Evolutionary conservation across 345 rosid species (phyloP).

Genomic region (Hibiscus tridactylites): DNA sequence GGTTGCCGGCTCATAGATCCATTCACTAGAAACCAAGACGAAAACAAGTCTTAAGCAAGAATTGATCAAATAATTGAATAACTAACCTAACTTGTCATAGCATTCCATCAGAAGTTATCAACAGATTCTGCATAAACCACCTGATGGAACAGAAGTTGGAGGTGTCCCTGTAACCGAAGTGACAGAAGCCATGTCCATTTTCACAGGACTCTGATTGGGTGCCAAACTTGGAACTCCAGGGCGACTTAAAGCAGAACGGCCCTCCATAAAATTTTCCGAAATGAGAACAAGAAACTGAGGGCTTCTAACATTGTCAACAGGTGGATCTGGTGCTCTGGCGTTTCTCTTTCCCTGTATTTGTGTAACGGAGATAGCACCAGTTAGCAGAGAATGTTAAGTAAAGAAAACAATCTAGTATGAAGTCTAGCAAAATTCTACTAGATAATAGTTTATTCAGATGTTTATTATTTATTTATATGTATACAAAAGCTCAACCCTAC

Average conservation of each 20-base stretch:
- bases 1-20: neutral
- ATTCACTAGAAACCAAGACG: too few species aligned
- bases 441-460: neutral
- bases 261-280: conserved; percentile 88
- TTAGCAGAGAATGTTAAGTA: conserved; percentile 1
- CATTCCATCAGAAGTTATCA: conserved; percentile 1
- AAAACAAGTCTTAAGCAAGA: neutral
- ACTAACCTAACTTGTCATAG: neutral
- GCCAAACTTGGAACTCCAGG: conserved; percentile 57
- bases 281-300: conserved; percentile 76
- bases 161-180: conserved; percentile 58
- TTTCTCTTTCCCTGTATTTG: conserved; percentile 67
- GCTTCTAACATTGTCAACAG: conserved; percentile 56
- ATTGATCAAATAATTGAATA: neutral
- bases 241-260: conserved; percentile 74
- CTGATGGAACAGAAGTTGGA: conserved; percentile 38
- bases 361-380: conserved; percentile 9
- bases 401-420: neutral
- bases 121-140: conserved; percentile 24
- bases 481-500: neutral
- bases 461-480: neutral
- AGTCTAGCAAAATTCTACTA: neutral
- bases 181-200: conserved; percentile 69
- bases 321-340: conserved; percentile 56
- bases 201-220: conserved; percentile 65